Base-by-base conservation (phyloP, 2,329 filamentous ascomycete genomes). In the Monosporascus sp. region DNA sequence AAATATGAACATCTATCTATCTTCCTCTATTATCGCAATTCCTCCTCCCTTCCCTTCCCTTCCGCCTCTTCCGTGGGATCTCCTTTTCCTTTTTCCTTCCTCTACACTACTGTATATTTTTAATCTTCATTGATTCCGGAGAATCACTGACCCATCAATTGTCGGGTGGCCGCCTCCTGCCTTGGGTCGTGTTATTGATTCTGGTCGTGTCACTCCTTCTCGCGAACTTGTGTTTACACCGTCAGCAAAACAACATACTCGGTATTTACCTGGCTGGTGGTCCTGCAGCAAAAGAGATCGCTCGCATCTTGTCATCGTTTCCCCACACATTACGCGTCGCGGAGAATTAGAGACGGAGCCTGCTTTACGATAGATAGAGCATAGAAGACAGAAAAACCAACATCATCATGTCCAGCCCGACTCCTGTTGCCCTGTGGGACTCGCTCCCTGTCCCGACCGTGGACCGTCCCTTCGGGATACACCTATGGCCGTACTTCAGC, bases 401-500 rank as follows among this genome's bases (percentile, higher is more conserved):
- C 46, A 60, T 51, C 46, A 60, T 51, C 48, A 67, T 66, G 65
- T 59, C 63, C 46, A 57, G 60, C 48, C 48, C 60, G 17, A 53
- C 59, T 57, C 68, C 75, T 52, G 68, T 74, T 54, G 71, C 74
- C 57, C 74, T 81, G 59, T 78, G 73, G 72, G 76, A 81, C 67
- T 73, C 80, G 63, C 65, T 85, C 57, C 80, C 89, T 69, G 70
- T 84, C 61, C 93, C 93, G 52, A 90, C 90, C 57, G 80, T 97
- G 72, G 92, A 97, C 70, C 85, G 89, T 60, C 93, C 93, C 36
- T 97, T 97, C 67, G 94, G 93, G 71, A 77, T 97, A 62, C 80
- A 89, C 59, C 76, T 97, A 72, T 97, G 94, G 94, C 90, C 93
- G 64, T 84, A 95, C 74, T 97, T 97, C 82, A 88, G 87, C 76